Evolutionary conservation across 1,284 basidiomycete species (phyloP).

Genomic region (Tremellales sp.): DNA sequence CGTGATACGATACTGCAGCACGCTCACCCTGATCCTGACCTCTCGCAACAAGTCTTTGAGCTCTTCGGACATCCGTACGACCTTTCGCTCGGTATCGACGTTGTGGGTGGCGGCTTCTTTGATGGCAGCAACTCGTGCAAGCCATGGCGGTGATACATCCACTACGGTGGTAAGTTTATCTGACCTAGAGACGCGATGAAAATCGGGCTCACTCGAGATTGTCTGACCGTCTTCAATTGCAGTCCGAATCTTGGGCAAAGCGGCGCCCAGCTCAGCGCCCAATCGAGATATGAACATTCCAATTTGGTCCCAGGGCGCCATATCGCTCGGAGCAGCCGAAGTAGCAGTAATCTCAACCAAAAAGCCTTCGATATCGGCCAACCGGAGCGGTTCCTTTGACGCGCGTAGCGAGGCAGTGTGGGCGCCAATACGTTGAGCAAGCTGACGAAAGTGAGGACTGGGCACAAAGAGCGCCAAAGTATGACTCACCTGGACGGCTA

Average conservation of each 20-base stretch:
- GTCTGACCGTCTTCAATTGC: slow-evolving; percentile 59
- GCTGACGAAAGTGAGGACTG: slow-evolving; percentile 49
- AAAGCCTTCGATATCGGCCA: slow-evolving; percentile 65
- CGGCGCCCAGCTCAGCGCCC: slow-evolving; percentile 62
- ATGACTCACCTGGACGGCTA: slow-evolving; percentile 71
- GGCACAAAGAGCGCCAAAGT: too few relatives aligned
- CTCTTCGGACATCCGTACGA: slow-evolving; percentile 79
- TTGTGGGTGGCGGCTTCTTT: slow-evolving; percentile 78
- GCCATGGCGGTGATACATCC: slow-evolving; percentile 77
- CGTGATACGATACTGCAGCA: not conserved
- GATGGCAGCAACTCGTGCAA: slow-evolving; percentile 78
- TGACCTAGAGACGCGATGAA: not conserved
- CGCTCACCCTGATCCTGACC: slow-evolving; percentile 59
- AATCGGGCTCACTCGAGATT: slow-evolving; percentile 60
- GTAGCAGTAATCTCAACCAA: slow-evolving; percentile 60
- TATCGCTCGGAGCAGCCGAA: slow-evolving; percentile 44
- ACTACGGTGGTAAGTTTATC: slow-evolving; percentile 55
- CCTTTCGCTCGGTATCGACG: slow-evolving; percentile 83
- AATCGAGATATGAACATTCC: slow-evolving; percentile 65
- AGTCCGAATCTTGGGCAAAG: slow-evolving; percentile 68
- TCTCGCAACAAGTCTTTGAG: slow-evolving; percentile 78
- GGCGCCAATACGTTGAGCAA: slow-evolving; percentile 78
- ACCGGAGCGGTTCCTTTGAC: slow-evolving; percentile 69
- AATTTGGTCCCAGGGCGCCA: slow-evolving; percentile 72
- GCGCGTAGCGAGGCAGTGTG: slow-evolving; percentile 70